Evolutionary conservation across 2,329 filamentous ascomycete species (phyloP).

Genomic region (Phaeomoniella chlamydospora): DNA sequence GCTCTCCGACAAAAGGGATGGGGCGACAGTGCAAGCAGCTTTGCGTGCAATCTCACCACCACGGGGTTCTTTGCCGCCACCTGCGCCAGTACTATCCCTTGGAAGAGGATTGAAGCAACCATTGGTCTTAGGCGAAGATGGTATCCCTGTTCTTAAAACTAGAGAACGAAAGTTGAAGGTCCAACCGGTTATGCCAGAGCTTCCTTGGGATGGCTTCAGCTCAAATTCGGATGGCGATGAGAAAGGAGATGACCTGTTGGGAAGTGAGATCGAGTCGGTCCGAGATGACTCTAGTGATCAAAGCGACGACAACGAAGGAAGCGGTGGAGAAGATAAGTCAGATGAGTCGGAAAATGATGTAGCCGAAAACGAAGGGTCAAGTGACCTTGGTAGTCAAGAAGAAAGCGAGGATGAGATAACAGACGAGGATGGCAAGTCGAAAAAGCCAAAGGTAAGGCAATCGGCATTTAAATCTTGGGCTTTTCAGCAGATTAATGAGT

Average conservation of each 20-base stretch:
- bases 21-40: background rate
- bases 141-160: conserved; percentile 69
- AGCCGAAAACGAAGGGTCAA: conserved; percentile 15
- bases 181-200: conserved; percentile 19
- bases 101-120: conserved; percentile 81
- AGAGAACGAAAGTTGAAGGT: conserved; percentile 54
- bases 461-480: conserved; percentile 93
- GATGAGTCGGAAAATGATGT: conserved; percentile 10
- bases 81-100: background rate
- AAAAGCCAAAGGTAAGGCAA: conserved; percentile 25
- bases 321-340: conserved; percentile 14
- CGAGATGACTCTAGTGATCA: conserved; percentile 13
- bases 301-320: conserved; percentile 14
- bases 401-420: conserved; percentile 16
- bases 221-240: conserved; percentile 18
- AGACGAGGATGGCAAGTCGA: conserved; percentile 10
- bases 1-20: background rate
- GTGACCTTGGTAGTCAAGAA: conserved; percentile 16
- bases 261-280: background rate
- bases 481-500: conserved; percentile 68
- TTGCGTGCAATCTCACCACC: background rate
- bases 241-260: background rate
- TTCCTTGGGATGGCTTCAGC: conserved; percentile 30
- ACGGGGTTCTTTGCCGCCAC: conserved; percentile 16
- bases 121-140: conserved; percentile 63